Evolutionary conservation across 1,284 basidiomycete species (phyloP), one percentile per base, ranked within the genome.

Genomic region (Cryptococcus deneoformans): DNA sequence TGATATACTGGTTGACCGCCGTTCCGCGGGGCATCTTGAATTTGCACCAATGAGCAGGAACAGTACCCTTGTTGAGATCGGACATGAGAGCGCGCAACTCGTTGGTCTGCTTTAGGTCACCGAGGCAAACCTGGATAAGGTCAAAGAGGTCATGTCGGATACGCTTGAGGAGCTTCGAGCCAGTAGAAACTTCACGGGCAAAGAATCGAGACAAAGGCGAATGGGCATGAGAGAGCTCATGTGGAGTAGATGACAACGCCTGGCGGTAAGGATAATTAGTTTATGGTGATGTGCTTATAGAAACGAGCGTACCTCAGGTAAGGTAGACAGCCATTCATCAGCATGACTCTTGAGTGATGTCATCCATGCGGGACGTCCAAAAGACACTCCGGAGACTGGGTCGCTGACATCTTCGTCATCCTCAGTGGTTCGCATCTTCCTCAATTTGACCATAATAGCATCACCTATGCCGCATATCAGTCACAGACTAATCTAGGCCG

Each of bases 291-390:
- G 24, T 9, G 14, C 7, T 35, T 7, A 39, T n/a, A 38, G 37
- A 14, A 10, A 16, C 10, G n/a, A 16, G 76, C 85, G 66, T 67
- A 91, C 92, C 55, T 82, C 78, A 47, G 92, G 93, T 4, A 96
- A 77, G 50, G 84, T 81, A 6, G 79, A 80, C 42, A 93, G 81
- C 90, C 92, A 95, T 73, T 92, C 89, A 47, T 83, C 81, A 69
- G 90, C 90, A 47, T 89, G 86, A 47, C 88, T 86, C 54, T 87
- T 81, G 39, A 96, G 79, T 14, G 84, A 82, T 43, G 88, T 84
- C 93, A 96, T 96, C 93, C 93, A 96, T 0, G 88, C 88, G 2
- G 93, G 93, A 70, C 92, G 88, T 56, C 87, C 85, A 5, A 83
- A 82, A 1, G 83, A 77, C 54, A 85, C 84, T 37, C 83, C 81